Percentiles rank a stretch among this genome's conserved stretches.
phyloP scores from a whole-genome alignment of 208 protist genomes.

The Acanthamoeba quina region DNA sequence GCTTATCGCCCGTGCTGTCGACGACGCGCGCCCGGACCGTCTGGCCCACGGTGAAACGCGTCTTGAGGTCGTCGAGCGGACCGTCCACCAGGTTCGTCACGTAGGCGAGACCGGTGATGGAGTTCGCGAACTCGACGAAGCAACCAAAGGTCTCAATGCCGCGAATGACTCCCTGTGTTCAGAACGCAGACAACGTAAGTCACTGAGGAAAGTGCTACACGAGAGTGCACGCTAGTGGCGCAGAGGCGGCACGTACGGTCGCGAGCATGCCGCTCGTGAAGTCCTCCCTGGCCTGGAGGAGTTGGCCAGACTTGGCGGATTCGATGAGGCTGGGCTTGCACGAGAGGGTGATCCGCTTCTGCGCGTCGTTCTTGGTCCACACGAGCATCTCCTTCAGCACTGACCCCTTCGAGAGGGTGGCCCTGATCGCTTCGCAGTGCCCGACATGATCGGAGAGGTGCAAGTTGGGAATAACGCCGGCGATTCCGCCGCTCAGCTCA shows the following conservation, averaged over 20 bases:
- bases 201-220: background rate
- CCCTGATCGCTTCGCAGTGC: constrained; percentile 54
- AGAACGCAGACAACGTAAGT: too few species aligned
- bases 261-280: constrained; percentile 58
- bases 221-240: background rate
- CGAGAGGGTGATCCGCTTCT: constrained; percentile 18
- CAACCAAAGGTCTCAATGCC: constrained; percentile 29
- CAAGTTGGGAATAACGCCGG: constrained; percentile 30
- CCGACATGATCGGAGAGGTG: constrained; percentile 56
- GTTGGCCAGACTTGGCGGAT: background rate
- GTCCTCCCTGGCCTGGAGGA: constrained; percentile 10
- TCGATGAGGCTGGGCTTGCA: constrained; percentile 72
- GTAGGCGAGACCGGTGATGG: constrained; percentile 58
- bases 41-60: constrained; percentile 42
- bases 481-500: constrained; percentile 39
- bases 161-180: constrained; percentile 51
- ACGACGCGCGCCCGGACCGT: constrained; percentile 49
- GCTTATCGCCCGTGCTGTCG: constrained; percentile 61
- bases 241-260: constrained; percentile 18
- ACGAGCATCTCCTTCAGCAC: constrained; percentile 63
- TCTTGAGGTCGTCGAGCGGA: constrained; percentile 48
- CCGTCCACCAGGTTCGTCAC: constrained; percentile 69
- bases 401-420: background rate
- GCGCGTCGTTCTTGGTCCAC: constrained; percentile 50
- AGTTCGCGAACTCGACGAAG: constrained; percentile 72